These are phyloP conservation scores for Penicillium salamii DNA, from an alignment of 495 filamentous ascomycete genomes.

Conservation along the genomic window DNA sequence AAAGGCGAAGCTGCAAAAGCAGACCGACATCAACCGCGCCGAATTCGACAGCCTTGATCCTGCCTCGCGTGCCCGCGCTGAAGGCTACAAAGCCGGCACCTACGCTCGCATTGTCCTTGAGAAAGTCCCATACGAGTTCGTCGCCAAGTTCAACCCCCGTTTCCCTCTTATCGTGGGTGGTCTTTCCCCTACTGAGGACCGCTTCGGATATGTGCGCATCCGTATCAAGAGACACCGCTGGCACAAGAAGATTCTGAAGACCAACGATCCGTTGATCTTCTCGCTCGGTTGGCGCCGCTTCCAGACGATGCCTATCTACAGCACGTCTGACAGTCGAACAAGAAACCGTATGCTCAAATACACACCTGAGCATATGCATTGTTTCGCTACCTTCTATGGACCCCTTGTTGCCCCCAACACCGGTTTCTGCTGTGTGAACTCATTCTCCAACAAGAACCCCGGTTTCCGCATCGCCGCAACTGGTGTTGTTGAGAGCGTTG, in stretches of 20 bases:
- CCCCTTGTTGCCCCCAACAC: slow-evolving; percentile 94
- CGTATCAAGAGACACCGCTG: slow-evolving; percentile 95
- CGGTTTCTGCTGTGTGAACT: slow-evolving; percentile 90
- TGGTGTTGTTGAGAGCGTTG: slow-evolving; percentile 86
- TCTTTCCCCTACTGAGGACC: slow-evolving; percentile 85
- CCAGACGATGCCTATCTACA: slow-evolving; percentile 88
- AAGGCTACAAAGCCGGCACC: slow-evolving; percentile 89
- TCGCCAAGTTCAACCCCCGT: slow-evolving; percentile 78
- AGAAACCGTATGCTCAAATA: slow-evolving; percentile 98
- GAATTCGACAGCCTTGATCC: slow-evolving; percentile 88
- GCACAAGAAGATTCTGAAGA: slow-evolving; percentile 99
- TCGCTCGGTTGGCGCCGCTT: slow-evolving; percentile 97
- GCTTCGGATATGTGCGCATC: slow-evolving; percentile 92
- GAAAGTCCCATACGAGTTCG: slow-evolving; percentile 87
- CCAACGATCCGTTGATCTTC: slow-evolving; percentile 94
- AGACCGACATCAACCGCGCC: slow-evolving; percentile 87
- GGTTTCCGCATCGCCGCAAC: slow-evolving; percentile 94
- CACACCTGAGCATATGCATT: slow-evolving; percentile 97
- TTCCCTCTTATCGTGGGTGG: slow-evolving; percentile 88
- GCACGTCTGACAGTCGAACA: slow-evolving; percentile 86
- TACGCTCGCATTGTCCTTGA: slow-evolving; percentile 89
- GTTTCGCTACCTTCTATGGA: slow-evolving; percentile 91
- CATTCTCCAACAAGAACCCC: slow-evolving; percentile 80
- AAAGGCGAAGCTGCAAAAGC: slow-evolving; percentile 91
- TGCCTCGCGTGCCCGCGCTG: slow-evolving; percentile 70